Evolutionary conservation across 1,284 basidiomycete species (phyloP), one percentile per base, ranked within the genome.

Genomic region (Sanguinoderma infundibulare): DNA sequence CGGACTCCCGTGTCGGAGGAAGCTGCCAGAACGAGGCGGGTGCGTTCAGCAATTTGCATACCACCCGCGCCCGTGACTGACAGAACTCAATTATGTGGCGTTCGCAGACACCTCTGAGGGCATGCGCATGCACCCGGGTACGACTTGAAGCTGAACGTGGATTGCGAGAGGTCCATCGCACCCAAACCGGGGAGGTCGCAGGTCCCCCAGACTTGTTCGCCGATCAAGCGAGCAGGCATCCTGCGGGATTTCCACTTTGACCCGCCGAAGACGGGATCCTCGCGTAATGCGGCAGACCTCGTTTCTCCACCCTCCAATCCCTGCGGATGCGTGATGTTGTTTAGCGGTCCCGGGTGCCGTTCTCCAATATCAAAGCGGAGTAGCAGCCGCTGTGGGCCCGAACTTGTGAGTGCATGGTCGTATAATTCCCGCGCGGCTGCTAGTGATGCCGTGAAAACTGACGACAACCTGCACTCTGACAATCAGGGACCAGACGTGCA

Each of bases 391-490:
- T 12, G 32, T n/a, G 15, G 34, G 15, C 12, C 7, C 32, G n/a
- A 51, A 39, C 5, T 38, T 32, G 44, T 22, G 46, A 52, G 39
- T 35, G 39, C 6, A 15, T 30, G n/a, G 3, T 34, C 20, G n/a
- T 10, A 35, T 12, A 51, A 22, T 24, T 36, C 32, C 30, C 51
- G 32, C 15, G 24, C 28, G 15, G 22, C 44, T 26, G 28, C 24
- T 24, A 26, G 46, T n/a, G 52, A 55, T 50, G 38, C 54, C 51
- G 51, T 42, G n/a, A 35, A 28, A 55, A 51, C 38, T 44, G 42
- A 39, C 57, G 39, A 22, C 15, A n/a, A 26, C 51, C 9, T 30
- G 40, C 28, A n/a, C 24, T 24, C 39, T 17, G 58, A 42, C 46
- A 51, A 55, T 55, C 58, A 60, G 53, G 58, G 9, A 34, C 53